Evolutionary conservation across 129 eudicot species (phyloP), one percentile per base, ranked within the genome.

Genomic region (Lactuca saligna): DNA sequence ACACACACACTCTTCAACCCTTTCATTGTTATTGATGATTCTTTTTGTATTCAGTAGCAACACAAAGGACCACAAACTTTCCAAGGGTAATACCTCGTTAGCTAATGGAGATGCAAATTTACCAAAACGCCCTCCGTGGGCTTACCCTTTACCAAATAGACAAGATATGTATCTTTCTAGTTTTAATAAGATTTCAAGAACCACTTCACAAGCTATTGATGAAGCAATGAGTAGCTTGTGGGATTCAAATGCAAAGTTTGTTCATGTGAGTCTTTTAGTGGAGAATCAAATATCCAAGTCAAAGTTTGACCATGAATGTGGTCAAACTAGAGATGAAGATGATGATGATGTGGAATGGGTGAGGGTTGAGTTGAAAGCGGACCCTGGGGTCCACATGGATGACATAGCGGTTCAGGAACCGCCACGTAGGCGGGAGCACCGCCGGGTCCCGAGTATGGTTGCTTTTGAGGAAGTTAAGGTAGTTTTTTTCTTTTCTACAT

Each of bases 391-490:
- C 75, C 73, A 87, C 75, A 87, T 93, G 91, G 97, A 93, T 81
- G 99, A 93, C 68, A 85, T 87, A 35, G 90, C 79, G 75, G 97
- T 86, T 77, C 97, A 89, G 80, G 95, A 81, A 59, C 99, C 87
- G 57, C 91, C 93, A 17, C 79, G 94, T 41, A 68, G 90, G 83
- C 85, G 85, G 61, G 99, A 89, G 82, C 99, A 93, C 53, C 97
- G 99, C 11, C 97, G 99, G 68, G 93, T 93, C 80, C 99, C 99
- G 41, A 93, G 99, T 75, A 89, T 90, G 38, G 70, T 93, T 63
- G 97, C 97, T 75, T 87, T 93, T 46, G 99, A 93, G 87, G 99
- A 93, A 89, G 99, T 93, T 55, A 93, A 93, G 99, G 99, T 93
- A 82, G 14, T 61, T 64, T n/a, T 12, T 54, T 50, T 54, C 25